Evolutionary conservation across 768 basidiomycete species (phyloP), one percentile per base, ranked within the genome.

Genomic region (Dendrothele bispora): DNA sequence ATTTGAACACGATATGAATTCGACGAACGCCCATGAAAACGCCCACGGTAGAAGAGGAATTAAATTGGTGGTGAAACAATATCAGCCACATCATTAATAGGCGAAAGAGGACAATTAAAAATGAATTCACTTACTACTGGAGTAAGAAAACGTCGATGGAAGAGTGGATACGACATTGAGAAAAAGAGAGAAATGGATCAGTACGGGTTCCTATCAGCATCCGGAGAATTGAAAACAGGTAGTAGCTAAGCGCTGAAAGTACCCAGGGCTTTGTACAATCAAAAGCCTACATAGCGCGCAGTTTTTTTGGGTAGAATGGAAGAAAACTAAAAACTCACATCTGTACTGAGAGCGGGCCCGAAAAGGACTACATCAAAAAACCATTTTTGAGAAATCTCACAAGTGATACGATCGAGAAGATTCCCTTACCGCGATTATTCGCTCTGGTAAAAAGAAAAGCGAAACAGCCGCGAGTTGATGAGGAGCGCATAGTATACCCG

Each of bases 381-480:
- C 25, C 32, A 25, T 17, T n/a, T 11, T 10, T 12, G 7, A 18
- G 7, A 8, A n/a, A 3, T 10, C 22, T 14, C 22, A 34, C 17
- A 25, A 7, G 39, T 22, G 24, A 10, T 20, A 6, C 17, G 21
- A 29, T 15, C 5, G 1, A 1, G 8, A 39, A 27, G 14, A 41
- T 22, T 20, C 18, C 48, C 67, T 51, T 56, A 78, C 80, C 74
- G 62, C 78, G 82, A 59, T 72, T 77, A 58, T 82, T 81, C 59
- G 79, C 69, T 26, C 80, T 80, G 49, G 15, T 26, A 27, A 15
- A n/a, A 39, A 11, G 52, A 26, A 46, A 29, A 12, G 12, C 15
- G 32, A 43, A 22, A 12, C 43, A n/a, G n/a, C n/a, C n/a, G n/a
- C n/a, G n/a, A 34, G 26, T 30, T 40, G 27, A 12, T 39, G 4